phyloP scores from a whole-genome alignment of 768 basidiomycete genomes.

The Lactarius deliciosus region DNA sequence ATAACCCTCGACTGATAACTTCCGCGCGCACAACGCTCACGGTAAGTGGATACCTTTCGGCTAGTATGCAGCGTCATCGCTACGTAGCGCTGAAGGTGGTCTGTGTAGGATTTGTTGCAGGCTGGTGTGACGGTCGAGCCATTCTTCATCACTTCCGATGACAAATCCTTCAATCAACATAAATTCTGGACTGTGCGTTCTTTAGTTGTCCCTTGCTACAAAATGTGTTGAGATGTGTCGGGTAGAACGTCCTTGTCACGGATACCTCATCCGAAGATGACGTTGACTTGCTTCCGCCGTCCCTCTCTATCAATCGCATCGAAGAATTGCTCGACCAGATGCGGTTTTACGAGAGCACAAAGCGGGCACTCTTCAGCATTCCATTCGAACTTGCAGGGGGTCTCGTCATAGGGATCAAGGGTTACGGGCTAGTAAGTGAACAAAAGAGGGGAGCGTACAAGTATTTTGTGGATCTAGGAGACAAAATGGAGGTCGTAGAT shows the following conservation, averaged over 20 bases:
- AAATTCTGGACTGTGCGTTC: constrained; percentile 73
- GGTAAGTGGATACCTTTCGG: constrained; percentile 40
- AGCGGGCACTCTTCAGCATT: constrained; percentile 78
- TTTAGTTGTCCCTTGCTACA: neutral
- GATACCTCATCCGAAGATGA: constrained; percentile 55
- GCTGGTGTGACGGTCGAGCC: constrained; percentile 79
- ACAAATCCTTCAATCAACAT: constrained; percentile 64
- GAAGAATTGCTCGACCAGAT: constrained; percentile 77
- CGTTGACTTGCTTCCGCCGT: constrained; percentile 53
- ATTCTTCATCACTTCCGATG: constrained; percentile 78
- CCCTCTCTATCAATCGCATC: constrained; percentile 73
- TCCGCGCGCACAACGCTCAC: constrained; percentile 72
- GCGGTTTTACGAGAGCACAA: constrained; percentile 79
- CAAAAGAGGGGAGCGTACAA: constrained; percentile 82
- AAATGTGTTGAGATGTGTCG: constrained; percentile 10
- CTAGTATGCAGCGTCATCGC: neutral
- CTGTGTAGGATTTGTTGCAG: constrained; percentile 71
- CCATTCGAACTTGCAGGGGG: constrained; percentile 77
- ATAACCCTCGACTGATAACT: constrained; percentile 58
- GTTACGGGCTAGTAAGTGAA: constrained; percentile 88
- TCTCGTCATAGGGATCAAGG: constrained; percentile 78
- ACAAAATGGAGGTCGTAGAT: constrained; percentile 72
- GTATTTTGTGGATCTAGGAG: constrained; percentile 79
- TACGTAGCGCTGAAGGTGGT: constrained; percentile 1
- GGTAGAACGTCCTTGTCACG: constrained; percentile 59